Conservation (phyloP, 495 filamentous ascomycete species). For the Aspergillus biplanus region DNA sequence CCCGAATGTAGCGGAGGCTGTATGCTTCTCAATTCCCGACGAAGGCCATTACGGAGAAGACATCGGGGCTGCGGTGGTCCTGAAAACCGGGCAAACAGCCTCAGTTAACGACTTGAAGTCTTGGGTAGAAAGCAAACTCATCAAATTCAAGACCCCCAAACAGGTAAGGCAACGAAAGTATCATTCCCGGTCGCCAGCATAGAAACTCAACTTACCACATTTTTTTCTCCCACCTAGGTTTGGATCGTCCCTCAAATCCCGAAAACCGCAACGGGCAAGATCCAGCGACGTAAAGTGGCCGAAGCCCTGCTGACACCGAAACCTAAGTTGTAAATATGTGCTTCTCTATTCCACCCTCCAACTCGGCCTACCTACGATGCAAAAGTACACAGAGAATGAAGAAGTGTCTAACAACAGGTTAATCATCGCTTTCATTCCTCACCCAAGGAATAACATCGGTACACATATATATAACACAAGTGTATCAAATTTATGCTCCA, state of each 20-base stretch:
- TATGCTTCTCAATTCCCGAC: slow-evolving; percentile 71
- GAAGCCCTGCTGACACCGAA: slow-evolving; percentile 70
- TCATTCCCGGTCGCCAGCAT: neutral
- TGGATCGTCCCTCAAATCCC: slow-evolving; percentile 82
- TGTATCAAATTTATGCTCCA: slow-evolving; percentile 18
- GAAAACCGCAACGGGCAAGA: slow-evolving; percentile 89
- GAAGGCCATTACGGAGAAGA: slow-evolving; percentile 71
- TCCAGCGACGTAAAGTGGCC: slow-evolving; percentile 79
- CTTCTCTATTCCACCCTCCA: neutral
- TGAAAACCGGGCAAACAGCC: slow-evolving; percentile 62
- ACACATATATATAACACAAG: neutral
- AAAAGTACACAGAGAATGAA: neutral
- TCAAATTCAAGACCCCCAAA: slow-evolving; percentile 86
- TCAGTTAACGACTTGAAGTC: slow-evolving; percentile 60
- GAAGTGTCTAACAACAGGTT: too few species aligned
- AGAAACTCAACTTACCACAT: neutral
- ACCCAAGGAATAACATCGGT: neutral
- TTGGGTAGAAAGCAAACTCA: slow-evolving; percentile 68
- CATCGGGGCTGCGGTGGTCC: slow-evolving; percentile 73
- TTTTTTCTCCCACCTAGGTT: slow-evolving; percentile 45
- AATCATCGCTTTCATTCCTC: neutral
- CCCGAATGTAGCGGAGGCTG: slow-evolving; percentile 72
- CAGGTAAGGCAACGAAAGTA: slow-evolving; percentile 53
- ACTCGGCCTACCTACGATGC: neutral
- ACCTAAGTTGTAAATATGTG: slow-evolving; percentile 38